Evolutionary conservation across 768 basidiomycete species (phyloP), one percentile per base, ranked within the genome.

Genomic region (Termitomyces sp.): DNA sequence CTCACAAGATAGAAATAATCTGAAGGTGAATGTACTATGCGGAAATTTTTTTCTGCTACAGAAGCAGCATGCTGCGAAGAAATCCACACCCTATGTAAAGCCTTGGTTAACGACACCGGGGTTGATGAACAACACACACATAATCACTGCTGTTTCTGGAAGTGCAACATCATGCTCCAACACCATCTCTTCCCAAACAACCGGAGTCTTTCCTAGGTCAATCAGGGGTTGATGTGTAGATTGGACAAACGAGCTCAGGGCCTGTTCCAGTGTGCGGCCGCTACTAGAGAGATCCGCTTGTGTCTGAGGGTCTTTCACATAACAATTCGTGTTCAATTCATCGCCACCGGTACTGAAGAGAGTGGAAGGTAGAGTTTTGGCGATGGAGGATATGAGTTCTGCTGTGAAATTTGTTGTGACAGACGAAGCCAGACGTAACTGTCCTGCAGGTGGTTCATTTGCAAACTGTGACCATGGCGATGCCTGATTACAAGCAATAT

Each of bases 111-210:
- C 1, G 18, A 44, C 26, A 14, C 22, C 20, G 4, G 18, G 8
- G 18, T 42, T n/a, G 20, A 43, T 24, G 43, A 50, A 57, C 13
- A 22, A 45, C 13, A 74, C 82, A 13, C 56, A 86, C 84, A 87
- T 73, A 47, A 84, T 79, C 26, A 87, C 61, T 0, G 85, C 81
- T 45, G 81, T 72, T 49, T 80, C 77, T 3, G 62, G 74, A 57
- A 74, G 69, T 2, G 64, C 73, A 14, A 86, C 70, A 43, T 77
- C 70, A 61, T 84, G 78, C 2, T 72, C 71, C 48, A 88, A 69
- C 2, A 83, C 80, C 85, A 89, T 86, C 66, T 90, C 87, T 73
- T 94, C 85, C 88, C 90, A 93, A 12, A 94, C 89, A 28, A 92
- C 82, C 0, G 91, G 83, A 0, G 81, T 88, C 72, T 92, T 93